A percentile compares a stretch with the other conserved stretches of the same genome.
Conservation (phyloP, 768 basidiomycete genomes). For the Boletus rex-veris region DNA sequence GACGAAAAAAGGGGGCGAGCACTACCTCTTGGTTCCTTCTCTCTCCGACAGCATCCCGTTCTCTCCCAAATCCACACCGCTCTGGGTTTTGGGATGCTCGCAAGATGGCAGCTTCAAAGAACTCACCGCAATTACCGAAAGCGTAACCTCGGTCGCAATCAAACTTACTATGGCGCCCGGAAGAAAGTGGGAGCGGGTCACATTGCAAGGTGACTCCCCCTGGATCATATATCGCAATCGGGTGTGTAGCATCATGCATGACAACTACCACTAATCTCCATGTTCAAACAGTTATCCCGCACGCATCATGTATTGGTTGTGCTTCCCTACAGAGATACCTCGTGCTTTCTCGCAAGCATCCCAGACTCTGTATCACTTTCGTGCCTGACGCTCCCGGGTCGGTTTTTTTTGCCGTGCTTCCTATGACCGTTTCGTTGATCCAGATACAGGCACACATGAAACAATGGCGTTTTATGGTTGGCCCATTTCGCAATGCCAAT, state of each 20-base stretch:
- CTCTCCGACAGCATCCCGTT: constrained; percentile 23
- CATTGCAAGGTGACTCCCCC: constrained; percentile 42
- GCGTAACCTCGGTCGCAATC: constrained; percentile 15
- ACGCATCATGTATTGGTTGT: constrained; percentile 49
- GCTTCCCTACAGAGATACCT: constrained; percentile 55
- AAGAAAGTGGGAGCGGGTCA: constrained; percentile 46
- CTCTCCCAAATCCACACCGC: constrained; percentile 12
- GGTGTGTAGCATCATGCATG: constrained; percentile 36
- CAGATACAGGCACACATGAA: constrained; percentile 10
- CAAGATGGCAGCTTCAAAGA: constrained; percentile 22
- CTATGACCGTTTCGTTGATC: background rate
- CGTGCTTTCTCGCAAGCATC: constrained; percentile 56
- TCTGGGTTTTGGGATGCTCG: constrained; percentile 17
- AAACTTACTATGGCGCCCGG: constrained; percentile 22
- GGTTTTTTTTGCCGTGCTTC: constrained; percentile 39
- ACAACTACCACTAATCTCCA: constrained; percentile 1
- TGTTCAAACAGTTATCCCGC: constrained; percentile 40
- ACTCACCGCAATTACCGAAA: background rate
- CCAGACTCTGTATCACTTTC: constrained; percentile 69
- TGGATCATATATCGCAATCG: constrained; percentile 57
- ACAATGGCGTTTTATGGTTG: constrained; percentile 79
- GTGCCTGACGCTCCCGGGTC: constrained; percentile 75
- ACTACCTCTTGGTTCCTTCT: constrained; percentile 19
- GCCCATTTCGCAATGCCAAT: constrained; percentile 87
- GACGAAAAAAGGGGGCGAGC: background rate